Base-by-base conservation (phyloP, 1,284 basidiomycete genomes). In the Pascua sp. region DNA sequence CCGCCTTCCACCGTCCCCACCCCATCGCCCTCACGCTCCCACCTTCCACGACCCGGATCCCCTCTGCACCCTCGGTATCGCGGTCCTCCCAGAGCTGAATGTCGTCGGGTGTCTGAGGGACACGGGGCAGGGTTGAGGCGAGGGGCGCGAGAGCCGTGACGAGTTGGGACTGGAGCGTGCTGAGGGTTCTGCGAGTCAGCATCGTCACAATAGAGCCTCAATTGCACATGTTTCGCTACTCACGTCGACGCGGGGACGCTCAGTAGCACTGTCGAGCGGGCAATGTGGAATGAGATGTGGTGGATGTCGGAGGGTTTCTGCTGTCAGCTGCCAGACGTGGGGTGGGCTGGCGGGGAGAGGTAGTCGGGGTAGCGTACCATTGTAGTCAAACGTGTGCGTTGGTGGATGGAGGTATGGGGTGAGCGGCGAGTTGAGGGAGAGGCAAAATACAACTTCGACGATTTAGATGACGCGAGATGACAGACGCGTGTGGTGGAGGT, bases 231-330 rank as follows among this genome's bases (percentile, higher is more conserved):
- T 46, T 24, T 37, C 24, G 9, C n/a, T 2, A 66, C 69, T 59
- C 39, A 73, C 74, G 71, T 72, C 17, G 66, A 61, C 11, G 57
- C 62, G 5, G 70, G 67, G 7, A 76, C 56, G 17, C 67, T 71
- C 40, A 76, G 67, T 24, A 73, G 60, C 42, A 75, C 64, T 13
- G 67, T 62, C 13, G 69, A 69, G 24, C 60, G 53, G 51, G 61
- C 45, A 51, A 72, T 67, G 56, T 76, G 72, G 47, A 72, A 70
- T 1, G 71, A 71, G 53, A 76, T 49, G 56, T 76, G 73, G 50
- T 63, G 55, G 16, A 69, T 37, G 32, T 53, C 41, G 3, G 38
- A 36, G 12, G 12, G 52, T 48, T 47, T 47, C 52, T 53, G 46
- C 13, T 13, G 52, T 48, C 32, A 53, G 46, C 24, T 9, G 44